Evolutionary conservation across 495 filamentous ascomycete genomes (phyloP), one percentile per base, ranked within the genome.

Genomic region (Neurospora sp.): DNA sequence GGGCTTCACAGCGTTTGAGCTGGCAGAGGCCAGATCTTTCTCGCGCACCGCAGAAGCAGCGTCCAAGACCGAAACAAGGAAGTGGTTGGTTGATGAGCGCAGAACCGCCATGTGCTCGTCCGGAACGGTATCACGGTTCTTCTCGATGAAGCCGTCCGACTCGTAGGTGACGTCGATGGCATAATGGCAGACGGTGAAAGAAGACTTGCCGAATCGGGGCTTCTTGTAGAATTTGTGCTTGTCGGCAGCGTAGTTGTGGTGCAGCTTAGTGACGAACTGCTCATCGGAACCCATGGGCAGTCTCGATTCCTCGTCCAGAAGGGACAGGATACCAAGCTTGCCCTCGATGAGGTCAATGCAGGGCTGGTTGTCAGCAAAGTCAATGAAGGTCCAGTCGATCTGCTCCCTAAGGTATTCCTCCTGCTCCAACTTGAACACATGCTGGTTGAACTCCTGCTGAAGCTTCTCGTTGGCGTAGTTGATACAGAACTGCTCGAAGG

Each of bases 391-490:
- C 96, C 96, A 99, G 80, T 98, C 95, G 76, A 99, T 99, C 83
- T 98, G 86, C 80, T 99, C 96, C 39, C 92, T 88, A 14, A 98
- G 88, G 83, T 99, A 99, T 84, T 99, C 96, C 83, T 98, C 96
- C 81, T 99, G 96, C 81, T 99, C 96, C 23, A 99, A 88, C 80
- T 98, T 97, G 89, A 99, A 99, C n/a, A 99, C 96, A 77, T 99
- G 96, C 82, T 96, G 94, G 82, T 99, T 99, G 86, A 99, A 99
- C 78, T 99, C 96, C 79, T 99, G 96, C 79, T 99, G 96, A 41
- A 99, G 84, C 82, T 99, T 99, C 83, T 99, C 96, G 82, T 99
- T 99, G 80, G 96, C 96, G 77, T 98, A 99, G 84, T 99, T 99
- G 88, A 99, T 99, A 81, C 96, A 99, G 82, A 99, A 99, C 81